Conservation (phyloP, 1,139 yeast species). For the Scheffersomyces titani region DNA sequence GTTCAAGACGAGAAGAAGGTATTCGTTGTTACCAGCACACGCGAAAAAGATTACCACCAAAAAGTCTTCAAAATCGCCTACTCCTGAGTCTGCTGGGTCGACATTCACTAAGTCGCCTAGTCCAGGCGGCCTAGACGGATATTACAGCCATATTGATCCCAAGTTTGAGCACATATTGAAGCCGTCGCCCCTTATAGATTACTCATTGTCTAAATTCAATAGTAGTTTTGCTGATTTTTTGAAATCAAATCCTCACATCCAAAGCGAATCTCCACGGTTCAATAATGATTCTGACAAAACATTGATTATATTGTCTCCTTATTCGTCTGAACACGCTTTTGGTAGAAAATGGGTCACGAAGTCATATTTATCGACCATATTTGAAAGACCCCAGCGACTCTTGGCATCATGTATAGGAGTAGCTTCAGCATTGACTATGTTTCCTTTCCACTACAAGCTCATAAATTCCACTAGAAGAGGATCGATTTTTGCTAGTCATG, state of each 20-base stretch:
- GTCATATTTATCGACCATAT: slow-evolving; percentile 66
- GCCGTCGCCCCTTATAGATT: slow-evolving; percentile 38
- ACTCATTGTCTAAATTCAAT: slow-evolving; percentile 38
- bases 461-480: slow-evolving; percentile 50
- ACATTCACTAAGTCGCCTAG: neutral
- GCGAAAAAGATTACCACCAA: slow-evolving; percentile 17
- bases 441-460: slow-evolving; percentile 61
- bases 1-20: slow-evolving; percentile 33
- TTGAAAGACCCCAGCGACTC: slow-evolving; percentile 81
- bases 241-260: slow-evolving; percentile 56
- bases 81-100: neutral
- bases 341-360: slow-evolving; percentile 79
- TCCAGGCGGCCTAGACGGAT: neutral
- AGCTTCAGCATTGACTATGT: slow-evolving; percentile 72
- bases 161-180: slow-evolving; percentile 26
- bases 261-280: slow-evolving; percentile 50
- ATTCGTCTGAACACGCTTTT: slow-evolving; percentile 67
- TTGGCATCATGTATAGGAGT: slow-evolving; percentile 78
- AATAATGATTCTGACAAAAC: slow-evolving; percentile 49
- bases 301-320: slow-evolving; percentile 57
- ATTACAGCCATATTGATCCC: slow-evolving; percentile 14
- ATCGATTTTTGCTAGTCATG: slow-evolving; percentile 58
- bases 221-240: slow-evolving; percentile 50
- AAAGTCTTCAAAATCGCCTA: slow-evolving; percentile 6
- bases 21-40: slow-evolving; percentile 29